Conservation (phyloP, 2,329 filamentous ascomycete species). For the Arthrobotrys sinensis region DNA sequence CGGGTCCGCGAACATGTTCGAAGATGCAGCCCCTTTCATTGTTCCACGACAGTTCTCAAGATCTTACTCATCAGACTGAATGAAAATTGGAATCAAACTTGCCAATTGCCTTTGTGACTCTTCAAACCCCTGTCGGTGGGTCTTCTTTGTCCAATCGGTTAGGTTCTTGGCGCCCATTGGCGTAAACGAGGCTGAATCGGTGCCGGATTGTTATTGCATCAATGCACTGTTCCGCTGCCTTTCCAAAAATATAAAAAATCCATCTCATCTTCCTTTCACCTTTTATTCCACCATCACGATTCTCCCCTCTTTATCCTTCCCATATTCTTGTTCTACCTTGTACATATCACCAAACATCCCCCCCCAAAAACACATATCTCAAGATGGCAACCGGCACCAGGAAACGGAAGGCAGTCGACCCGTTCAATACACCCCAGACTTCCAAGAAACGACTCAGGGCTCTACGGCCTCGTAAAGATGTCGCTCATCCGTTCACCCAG, state of each 20-base stretch:
- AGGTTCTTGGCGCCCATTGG: slow-evolving; percentile 10
- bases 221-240: no score
- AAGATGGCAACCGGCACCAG: neutral
- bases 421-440: neutral
- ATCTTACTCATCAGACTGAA: slow-evolving; percentile 16
- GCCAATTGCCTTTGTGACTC: slow-evolving; percentile 24
- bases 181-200: slow-evolving; percentile 15
- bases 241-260: no score
- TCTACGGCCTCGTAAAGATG: slow-evolving; percentile 10
- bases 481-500: slow-evolving; percentile 17
- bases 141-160: slow-evolving; percentile 32
- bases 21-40: neutral
- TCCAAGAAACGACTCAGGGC: slow-evolving; percentile 20
- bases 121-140: slow-evolving; percentile 17
- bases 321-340: neutral
- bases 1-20: neutral
- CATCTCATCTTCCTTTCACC: no score
- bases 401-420: slow-evolving; percentile 5
- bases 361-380: neutral
- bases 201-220: no score
- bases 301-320: neutral
- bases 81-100: no score
- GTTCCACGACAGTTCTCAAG: neutral
- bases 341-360: neutral
- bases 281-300: neutral